Percentiles rank a stretch among this genome's conserved stretches.
These are phyloP conservation scores for Elongisporangium anandrum DNA, from an alignment of 352 stramenopile genomes.

Conservation along the genomic window DNA sequence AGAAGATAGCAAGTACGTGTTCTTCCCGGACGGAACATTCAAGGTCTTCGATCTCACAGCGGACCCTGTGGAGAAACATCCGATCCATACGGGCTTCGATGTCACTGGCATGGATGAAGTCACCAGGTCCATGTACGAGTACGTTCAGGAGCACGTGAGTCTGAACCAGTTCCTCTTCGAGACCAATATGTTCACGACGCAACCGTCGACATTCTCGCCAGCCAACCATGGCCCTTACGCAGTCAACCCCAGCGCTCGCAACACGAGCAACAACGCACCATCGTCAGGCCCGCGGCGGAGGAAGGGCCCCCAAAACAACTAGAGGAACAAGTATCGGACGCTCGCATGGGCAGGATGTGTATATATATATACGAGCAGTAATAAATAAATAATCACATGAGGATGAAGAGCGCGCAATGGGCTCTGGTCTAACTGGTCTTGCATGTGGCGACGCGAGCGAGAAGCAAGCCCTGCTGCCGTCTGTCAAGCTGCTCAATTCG, in stretches of 20 bases:
- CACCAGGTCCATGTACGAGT: conserved; percentile 40
- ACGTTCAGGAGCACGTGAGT: conserved; percentile 50
- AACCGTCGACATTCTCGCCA: conserved; percentile 6
- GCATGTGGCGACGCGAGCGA: not conserved
- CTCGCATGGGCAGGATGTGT: not conserved
- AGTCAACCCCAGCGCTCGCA: not conserved
- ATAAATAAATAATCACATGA: not conserved
- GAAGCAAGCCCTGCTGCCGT: too few species aligned
- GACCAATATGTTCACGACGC: conserved; percentile 55
- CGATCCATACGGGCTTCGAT: conserved; percentile 54
- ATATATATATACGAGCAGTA: not conserved
- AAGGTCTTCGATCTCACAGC: conserved; percentile 52
- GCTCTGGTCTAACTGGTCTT: not conserved
- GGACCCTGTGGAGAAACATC: conserved; percentile 50
- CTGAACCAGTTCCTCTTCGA: conserved; percentile 73
- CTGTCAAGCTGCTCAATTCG: not conserved
- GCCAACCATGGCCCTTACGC: not conserved
- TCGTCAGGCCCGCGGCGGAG: not conserved
- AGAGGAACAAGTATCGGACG: not conserved
- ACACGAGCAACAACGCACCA: not conserved
- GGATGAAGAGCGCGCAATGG: not conserved
- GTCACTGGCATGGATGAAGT: conserved; percentile 50
- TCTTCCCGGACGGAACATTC: conserved; percentile 55
- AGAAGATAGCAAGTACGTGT: conserved; percentile 71
- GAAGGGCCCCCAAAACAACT: not conserved